Evolutionary conservation across 345 rosid species (phyloP), one percentile per base, ranked within the genome.

Genomic region (Lumnitzera racemosa): DNA sequence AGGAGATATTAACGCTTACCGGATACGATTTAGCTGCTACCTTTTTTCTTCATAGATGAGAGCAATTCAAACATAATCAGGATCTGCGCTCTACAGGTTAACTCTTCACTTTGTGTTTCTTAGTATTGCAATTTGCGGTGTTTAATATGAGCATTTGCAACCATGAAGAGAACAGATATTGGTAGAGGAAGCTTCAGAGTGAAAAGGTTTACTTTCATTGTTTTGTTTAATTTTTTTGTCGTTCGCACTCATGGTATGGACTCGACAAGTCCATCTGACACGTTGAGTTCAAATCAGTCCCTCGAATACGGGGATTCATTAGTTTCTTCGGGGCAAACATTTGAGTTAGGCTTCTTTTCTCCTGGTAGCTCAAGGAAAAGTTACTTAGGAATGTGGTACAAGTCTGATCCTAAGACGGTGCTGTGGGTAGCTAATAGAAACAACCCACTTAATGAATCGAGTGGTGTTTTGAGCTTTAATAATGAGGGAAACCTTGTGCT

Each of bases 391-490:
- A 77, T 80, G 3, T 68, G 82, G 78, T 70, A 64, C 65, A 67
- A 65, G 60, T 57, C 65, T 46, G 23, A 68, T 9, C 25, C 11
- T 0, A 61, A 11, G 57, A 51, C 54, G 1, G 62, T 69, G 13
- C 82, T 74, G 12, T 77, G 85, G 80, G 76, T 80, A 3, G 80
- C 82, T n/a, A 77, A 80, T 24, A 77, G 80, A 63, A 72, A 72
- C 25, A 2, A 24, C 13, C 76, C 82, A 11, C 51, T 77, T 5
- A 14, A 55, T 4, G 47, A 58, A 12, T 49, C 70, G 9, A 17
- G 72, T 5, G 77, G 53, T 3, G 53, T 5, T 12, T 56, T 79
- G 55, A 63, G 64, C 27, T 70, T 76, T 61, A 48, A 15, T 15
- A 17, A 49, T 51, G 49, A 61, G 2, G 66, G 56, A 31, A 52